Evolutionary conservation across 75 land plant species (phyloP).

Genomic region (Pseudotsuga menziesii): DNA sequence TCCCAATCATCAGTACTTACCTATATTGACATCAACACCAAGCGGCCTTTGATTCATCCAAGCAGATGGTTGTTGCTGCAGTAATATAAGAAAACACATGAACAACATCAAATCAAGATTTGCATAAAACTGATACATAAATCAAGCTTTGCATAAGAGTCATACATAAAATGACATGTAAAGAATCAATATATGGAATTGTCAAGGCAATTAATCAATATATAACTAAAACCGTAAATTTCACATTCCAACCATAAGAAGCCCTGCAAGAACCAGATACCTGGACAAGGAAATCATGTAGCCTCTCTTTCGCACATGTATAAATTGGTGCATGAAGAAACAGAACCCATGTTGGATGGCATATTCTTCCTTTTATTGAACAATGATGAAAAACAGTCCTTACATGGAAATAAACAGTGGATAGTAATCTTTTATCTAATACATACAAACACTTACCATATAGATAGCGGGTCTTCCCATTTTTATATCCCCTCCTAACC

Average conservation of each 20-base stretch:
- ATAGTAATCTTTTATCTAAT: too few species aligned
- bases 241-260: conserved; percentile 1
- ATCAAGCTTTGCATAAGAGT: too few species aligned
- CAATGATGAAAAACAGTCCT: too few species aligned
- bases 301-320: too few species aligned
- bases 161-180: too few species aligned
- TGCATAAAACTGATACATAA: not conserved
- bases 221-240: not conserved
- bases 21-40: conserved; percentile 83
- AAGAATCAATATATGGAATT: not conserved
- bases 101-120: not conserved
- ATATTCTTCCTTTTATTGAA: too few species aligned
- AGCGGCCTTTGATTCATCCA: conserved; percentile 77
- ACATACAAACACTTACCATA: conserved; percentile 45
- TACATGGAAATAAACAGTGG: too few species aligned
- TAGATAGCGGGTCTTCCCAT: conserved; percentile 71
- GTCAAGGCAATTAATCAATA: not conserved
- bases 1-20: conserved; percentile 45
- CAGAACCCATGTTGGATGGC: too few species aligned
- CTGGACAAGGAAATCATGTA: not conserved
- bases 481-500: conserved; percentile 28
- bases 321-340: too few species aligned
- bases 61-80: conserved; percentile 60
- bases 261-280: not conserved
- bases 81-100: not conserved